Evolutionary conservation across 2,329 filamentous ascomycete genomes (phyloP), one percentile per base, ranked within the genome.

Genomic region (Alternaria atra): DNA sequence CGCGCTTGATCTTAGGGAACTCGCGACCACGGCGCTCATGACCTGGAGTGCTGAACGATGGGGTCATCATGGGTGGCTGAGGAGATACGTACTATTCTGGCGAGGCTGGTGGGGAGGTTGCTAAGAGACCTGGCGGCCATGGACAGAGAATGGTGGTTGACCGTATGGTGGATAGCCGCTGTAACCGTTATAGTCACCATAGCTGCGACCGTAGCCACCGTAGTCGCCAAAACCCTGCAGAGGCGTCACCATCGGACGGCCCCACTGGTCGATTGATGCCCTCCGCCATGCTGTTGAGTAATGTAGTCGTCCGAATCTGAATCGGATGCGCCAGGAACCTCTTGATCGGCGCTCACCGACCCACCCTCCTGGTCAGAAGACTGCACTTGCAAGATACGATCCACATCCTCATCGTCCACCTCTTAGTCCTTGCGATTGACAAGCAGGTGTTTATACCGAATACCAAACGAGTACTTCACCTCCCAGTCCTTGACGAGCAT

Each of bases 371-470:
- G 27, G 8, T 29, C 27, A 29, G 27, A 29, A 29, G 27, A 8
- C 27, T 6, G 6, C 6, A 39, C 54, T 3, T 58, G 57, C 15
- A 73, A 48, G 7, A 73, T 70, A 17, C 69, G 62, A 20, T 74
- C 69, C 5, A 71, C 68, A 13, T 71, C 67, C 23, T 70, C 65
- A 7, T 74, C 67, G 9, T 52, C 59, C 43, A 67, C 66, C 5
- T 62, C 35, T 8, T 66, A 39, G 0, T 65, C 62, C 35, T 67
- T 66, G 1, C 65, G 68, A 4, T 71, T 60, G n/a, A 66, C 63
- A 4, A 75, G 59, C 1, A 75, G 54, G 59, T 77, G 70, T 63
- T 75, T 76, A 48, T 75, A 76, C n/a, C 72, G 65, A 10, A 75
- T 68, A 7, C 60, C 47, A 55, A 77, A 76, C 37, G 66, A 62